A percentile compares a stretch with the other conserved stretches of the same genome.
phyloP scores from a whole-genome alignment of 345 rosid species.

The Syzygium grande region DNA sequence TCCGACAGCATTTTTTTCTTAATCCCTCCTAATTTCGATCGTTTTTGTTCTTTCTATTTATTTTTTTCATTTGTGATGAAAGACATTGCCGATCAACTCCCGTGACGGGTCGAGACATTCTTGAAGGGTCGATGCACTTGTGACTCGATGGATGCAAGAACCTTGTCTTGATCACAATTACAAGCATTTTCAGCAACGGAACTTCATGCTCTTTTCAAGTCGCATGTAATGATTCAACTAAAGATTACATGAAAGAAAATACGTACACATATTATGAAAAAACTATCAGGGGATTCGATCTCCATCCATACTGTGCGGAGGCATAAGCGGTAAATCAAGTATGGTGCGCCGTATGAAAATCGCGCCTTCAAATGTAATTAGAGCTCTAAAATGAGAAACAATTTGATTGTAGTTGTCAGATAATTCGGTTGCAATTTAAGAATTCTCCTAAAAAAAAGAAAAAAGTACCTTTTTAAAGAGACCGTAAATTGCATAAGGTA shows the following conservation, averaged over 20 bases:
- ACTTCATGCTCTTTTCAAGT: not conserved
- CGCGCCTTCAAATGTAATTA: not conserved
- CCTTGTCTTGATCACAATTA: not conserved
- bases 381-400: not conserved
- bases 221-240: rapidly evolving
- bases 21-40: not conserved
- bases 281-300: not conserved
- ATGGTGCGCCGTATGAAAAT: not conserved
- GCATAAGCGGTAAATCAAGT: not conserved
- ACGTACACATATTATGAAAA: no score
- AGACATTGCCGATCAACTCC: not conserved
- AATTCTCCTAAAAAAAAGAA: not conserved
- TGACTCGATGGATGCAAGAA: not conserved
- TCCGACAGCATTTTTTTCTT: not conserved
- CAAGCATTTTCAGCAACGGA: not conserved
- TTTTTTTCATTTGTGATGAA: not conserved
- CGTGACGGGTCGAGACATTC: not conserved
- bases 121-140: rapidly evolving
- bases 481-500: not conserved
- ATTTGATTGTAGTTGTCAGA: not conserved
- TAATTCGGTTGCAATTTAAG: not conserved
- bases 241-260: not conserved
- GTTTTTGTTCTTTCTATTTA: not conserved
- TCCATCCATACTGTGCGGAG: not conserved
- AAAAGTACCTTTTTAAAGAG: not conserved